These are phyloP conservation scores for Elongisporangium prolatum DNA, from an alignment of 352 stramenopile genomes.

Conservation along the genomic window DNA sequence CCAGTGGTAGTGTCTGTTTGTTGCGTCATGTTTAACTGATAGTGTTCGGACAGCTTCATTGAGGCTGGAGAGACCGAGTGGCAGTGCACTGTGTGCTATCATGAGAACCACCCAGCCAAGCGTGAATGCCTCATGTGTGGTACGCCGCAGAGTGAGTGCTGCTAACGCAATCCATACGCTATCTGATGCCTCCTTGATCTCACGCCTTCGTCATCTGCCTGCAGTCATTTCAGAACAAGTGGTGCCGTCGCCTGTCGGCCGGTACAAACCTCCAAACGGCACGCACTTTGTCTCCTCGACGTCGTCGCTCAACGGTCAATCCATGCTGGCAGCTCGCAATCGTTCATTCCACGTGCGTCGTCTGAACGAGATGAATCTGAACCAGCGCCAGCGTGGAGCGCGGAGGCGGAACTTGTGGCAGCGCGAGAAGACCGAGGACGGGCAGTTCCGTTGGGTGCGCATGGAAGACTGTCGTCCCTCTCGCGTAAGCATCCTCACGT, in stretches of 20 bases:
- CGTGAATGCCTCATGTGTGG: slow-evolving; percentile 80
- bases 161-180: neutral
- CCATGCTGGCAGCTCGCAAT: slow-evolving; percentile 45
- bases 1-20: neutral
- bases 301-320: neutral
- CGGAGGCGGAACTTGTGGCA: slow-evolving; percentile 74
- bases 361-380: slow-evolving; percentile 79
- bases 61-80: slow-evolving; percentile 68
- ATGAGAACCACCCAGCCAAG: slow-evolving; percentile 82
- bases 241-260: slow-evolving; percentile 17
- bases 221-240: slow-evolving; percentile 68
- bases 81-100: slow-evolving; percentile 81
- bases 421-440: slow-evolving; percentile 62
- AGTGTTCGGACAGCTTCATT: slow-evolving; percentile 36
- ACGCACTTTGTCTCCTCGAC: neutral
- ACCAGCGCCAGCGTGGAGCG: slow-evolving; percentile 67
- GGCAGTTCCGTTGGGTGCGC: slow-evolving; percentile 76
- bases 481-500: slow-evolving; percentile 55
- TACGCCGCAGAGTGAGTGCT: slow-evolving; percentile 49
- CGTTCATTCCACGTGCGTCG: slow-evolving; percentile 76
- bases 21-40: neutral
- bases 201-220: neutral
- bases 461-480: slow-evolving; percentile 63
- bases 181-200: neutral
- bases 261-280: neutral